Conservation (phyloP, 352 stramenopile species). For the Phytopythium mirpurense region DNA sequence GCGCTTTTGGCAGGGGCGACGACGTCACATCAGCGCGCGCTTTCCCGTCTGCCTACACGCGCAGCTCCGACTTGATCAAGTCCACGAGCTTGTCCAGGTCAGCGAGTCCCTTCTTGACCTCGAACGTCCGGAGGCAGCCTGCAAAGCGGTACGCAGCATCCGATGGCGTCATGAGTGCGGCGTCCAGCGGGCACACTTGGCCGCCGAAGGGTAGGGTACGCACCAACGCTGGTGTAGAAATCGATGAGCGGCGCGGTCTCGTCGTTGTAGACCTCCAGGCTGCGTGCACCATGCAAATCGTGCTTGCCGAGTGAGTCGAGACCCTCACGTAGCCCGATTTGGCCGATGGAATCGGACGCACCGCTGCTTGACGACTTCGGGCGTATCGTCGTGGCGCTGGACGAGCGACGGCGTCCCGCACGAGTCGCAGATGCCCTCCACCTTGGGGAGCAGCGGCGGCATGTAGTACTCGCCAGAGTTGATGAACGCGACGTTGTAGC, state of each 20-base stretch:
- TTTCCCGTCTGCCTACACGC: not conserved
- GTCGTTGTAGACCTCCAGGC: conserved; percentile 85
- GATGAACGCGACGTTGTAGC: conserved; percentile 89
- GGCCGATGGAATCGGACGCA: not conserved
- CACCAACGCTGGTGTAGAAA: conserved; percentile 76
- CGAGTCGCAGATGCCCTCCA: conserved; percentile 70
- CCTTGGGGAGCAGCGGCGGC: conserved; percentile 86
- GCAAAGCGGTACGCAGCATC: not conserved
- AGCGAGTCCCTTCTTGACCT: conserved; percentile 81
- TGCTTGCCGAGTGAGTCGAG: not conserved
- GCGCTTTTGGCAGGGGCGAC: too few species aligned
- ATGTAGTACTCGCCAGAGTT: conserved; percentile 86
- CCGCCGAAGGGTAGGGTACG: not conserved
- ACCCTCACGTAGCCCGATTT: not conserved
- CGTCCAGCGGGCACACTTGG: not conserved
- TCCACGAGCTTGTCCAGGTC: conserved; percentile 74
- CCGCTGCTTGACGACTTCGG: conserved; percentile 77
- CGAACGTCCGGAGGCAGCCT: conserved; percentile 74
- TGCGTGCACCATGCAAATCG: conserved; percentile 9
- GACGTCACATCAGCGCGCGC: not conserved
- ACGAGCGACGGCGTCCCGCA: conserved; percentile 72
- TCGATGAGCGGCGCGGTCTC: conserved; percentile 85
- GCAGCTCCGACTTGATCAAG: conserved; percentile 61
- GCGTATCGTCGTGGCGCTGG: conserved; percentile 76
- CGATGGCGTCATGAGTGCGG: not conserved